Evolutionary conservation across 2,329 filamentous ascomycete genomes (phyloP).

Genomic region (Parascedosporium putredinis): DNA sequence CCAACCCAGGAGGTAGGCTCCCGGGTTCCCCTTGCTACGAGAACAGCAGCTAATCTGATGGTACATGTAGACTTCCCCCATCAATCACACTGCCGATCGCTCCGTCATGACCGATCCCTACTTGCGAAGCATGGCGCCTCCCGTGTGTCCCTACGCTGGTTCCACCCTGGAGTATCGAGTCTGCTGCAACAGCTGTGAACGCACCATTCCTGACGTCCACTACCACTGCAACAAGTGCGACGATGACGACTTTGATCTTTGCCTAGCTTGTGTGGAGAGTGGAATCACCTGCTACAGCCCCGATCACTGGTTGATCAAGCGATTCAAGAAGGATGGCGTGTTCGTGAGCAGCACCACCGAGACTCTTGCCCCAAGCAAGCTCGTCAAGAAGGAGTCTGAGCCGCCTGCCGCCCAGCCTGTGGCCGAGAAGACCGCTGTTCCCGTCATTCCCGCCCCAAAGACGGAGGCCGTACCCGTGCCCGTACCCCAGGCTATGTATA

Average conservation of each 20-base stretch:
- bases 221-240: conserved; percentile 95
- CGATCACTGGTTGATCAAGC: conserved; percentile 91
- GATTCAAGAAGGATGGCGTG: conserved; percentile 65
- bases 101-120: conserved; percentile 1
- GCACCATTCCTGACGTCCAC: conserved; percentile 67
- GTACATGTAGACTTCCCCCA: background rate
- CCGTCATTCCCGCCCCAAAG: background rate
- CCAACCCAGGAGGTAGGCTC: background rate
- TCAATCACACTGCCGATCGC: background rate
- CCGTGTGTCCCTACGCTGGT: background rate
- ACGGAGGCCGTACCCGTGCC: conserved; percentile 20
- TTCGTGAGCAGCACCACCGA: conserved; percentile 82
- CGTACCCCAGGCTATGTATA: conserved; percentile 17
- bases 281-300: conserved; percentile 70
- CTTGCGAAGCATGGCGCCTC: background rate
- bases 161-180: conserved; percentile 54
- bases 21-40: background rate
- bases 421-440: background rate
- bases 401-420: background rate
- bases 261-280: conserved; percentile 63
- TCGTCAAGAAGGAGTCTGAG: conserved; percentile 7
- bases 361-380: conserved; percentile 53
- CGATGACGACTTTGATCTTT: conserved; percentile 88
- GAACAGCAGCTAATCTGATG: background rate
- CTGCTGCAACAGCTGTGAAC: conserved; percentile 86